These are phyloP conservation scores for Vanilla planifolia DNA, from an alignment of 106 monocot species.

Conservation along the genomic window DNA sequence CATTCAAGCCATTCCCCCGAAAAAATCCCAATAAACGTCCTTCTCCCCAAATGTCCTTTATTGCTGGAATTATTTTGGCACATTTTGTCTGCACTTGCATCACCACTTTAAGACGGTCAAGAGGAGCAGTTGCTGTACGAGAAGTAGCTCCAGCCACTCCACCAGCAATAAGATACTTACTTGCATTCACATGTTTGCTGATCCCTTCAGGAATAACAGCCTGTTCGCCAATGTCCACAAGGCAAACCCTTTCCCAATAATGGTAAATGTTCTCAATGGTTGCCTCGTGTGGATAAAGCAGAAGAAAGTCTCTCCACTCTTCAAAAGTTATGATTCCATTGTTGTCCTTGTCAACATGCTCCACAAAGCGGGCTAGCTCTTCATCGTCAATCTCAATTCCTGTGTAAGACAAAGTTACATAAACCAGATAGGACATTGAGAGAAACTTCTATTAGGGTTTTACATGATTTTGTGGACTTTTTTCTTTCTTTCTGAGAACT, in stretches of 20 bases:
- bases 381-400: slow-evolving; percentile 94
- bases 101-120: slow-evolving; percentile 83
- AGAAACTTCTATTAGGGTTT: too few relatives aligned
- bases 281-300: slow-evolving; percentile 89
- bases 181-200: slow-evolving; percentile 77
- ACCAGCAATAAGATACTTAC: slow-evolving; percentile 85
- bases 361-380: slow-evolving; percentile 87
- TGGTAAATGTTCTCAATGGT: slow-evolving; percentile 88
- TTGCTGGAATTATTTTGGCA: slow-evolving; percentile 36
- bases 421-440: background rate
- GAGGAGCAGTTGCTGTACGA: slow-evolving; percentile 86
- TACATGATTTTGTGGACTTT: too few relatives aligned
- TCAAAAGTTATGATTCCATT: slow-evolving; percentile 97
- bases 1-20: slow-evolving; percentile 90
- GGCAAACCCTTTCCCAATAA: slow-evolving; percentile 85
- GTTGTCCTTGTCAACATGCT: slow-evolving; percentile 97
- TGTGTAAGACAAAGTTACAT: slow-evolving; percentile 35
- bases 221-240: slow-evolving; percentile 91
- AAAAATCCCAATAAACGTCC: slow-evolving; percentile 63
- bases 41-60: slow-evolving; percentile 79
- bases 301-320: slow-evolving; percentile 97
- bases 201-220: slow-evolving; percentile 87
- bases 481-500: too few relatives aligned
- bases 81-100: slow-evolving; percentile 80
- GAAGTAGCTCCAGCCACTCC: slow-evolving; percentile 92